Base-by-base conservation (phyloP, 2,329 filamentous ascomycete genomes). In the Colletotrichum noveboracense region DNA sequence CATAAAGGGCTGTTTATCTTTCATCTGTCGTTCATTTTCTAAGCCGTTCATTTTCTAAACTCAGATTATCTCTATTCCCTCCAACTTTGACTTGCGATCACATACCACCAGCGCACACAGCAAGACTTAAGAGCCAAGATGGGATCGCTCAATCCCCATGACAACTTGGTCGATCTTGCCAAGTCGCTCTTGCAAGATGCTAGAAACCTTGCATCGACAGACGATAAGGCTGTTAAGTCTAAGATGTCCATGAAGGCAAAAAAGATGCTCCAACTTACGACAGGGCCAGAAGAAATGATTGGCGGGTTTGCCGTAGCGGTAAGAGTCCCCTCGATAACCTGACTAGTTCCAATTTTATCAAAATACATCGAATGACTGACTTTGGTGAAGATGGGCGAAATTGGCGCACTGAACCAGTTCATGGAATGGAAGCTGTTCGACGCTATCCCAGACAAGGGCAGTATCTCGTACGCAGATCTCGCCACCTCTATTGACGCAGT, bases 361-460 rank as follows among this genome's bases (percentile, higher is more conserved):
- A 5, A 4, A 21, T 12, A 28, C 8, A 26, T 26, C 9, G 3
- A 4, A 48, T n/a, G 21, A 16, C 55, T 38, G 34, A 43, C 24
- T 4, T 7, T 28, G n/a, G 28, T 30, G 48, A 14, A 68, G 66
- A 70, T 78, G 60, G 76, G 71, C 7, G 52, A 78, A 7, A 74
- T 81, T 14, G 77, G 71, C 3, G 80, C 79, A 4, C 21, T 48
- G 18, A 48, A 64, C 14, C 56, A 64, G 34, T 80, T 79, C 60
- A 77, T 80, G 48, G 70, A 78, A 43, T 81, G 80, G 80, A 79
- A 79, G 48, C 78, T 79, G n/a, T 81, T 81, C 48, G 80, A 81
- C 74, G 66, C 75, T 21, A 81, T 81, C 70, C 79, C 80, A 3
- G 64, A 78, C 26, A 58, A 76, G 18, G 79, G 78, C 13, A 68